Conservation (phyloP, 139 green algal species). For the Coccomyxa sp. region DNA sequence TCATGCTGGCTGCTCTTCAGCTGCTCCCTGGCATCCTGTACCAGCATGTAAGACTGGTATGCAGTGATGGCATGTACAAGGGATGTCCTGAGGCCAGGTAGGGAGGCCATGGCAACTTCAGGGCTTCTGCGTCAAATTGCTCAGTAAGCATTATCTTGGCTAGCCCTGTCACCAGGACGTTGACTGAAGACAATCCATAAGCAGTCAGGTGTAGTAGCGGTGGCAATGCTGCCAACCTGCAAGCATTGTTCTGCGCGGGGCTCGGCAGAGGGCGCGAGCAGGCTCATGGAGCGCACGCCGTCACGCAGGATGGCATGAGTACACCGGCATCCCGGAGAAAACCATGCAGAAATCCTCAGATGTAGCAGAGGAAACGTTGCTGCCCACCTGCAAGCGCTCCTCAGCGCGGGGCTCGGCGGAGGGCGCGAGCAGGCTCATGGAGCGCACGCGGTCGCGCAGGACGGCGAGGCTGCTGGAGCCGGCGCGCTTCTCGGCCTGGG, state of each 20-base stretch:
- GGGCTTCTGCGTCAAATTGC: too few species aligned
- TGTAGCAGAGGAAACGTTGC: background rate
- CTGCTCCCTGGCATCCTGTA: conserved; percentile 11
- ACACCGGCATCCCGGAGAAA: too few species aligned
- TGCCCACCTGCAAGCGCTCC: background rate
- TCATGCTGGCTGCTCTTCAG: conserved; percentile 19
- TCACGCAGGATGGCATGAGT: too few species aligned
- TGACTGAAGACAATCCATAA: background rate
- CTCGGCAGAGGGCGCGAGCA: too few species aligned
- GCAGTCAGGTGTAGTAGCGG: background rate
- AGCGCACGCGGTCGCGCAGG: background rate
- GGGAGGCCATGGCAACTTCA: too few species aligned
- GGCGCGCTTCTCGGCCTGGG: background rate
- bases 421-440: background rate
- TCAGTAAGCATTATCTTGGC: background rate
- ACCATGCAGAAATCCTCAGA: background rate
- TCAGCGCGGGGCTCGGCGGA: background rate
- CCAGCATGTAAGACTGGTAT: background rate
- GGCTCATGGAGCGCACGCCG: too few species aligned
- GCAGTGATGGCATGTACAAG: background rate
- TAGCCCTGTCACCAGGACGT: background rate
- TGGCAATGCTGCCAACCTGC: background rate
- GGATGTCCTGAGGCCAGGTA: background rate
- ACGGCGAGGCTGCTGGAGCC: background rate
- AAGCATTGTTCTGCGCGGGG: background rate